These are phyloP conservation scores for Neurospora sublineolata DNA, from an alignment of 495 filamentous ascomycete genomes.

Conservation along the genomic window DNA sequence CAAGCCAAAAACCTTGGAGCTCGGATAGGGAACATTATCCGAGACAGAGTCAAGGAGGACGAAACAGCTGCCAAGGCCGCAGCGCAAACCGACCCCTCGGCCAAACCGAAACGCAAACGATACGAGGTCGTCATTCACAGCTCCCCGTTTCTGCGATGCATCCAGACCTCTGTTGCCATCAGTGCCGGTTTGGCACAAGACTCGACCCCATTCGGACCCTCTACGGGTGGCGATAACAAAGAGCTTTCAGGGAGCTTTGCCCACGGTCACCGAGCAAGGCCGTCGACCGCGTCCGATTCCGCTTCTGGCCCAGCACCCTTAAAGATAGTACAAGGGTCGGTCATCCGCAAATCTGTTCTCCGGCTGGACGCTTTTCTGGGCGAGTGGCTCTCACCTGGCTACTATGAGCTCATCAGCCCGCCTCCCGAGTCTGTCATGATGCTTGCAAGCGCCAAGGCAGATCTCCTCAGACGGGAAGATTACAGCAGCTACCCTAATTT, in stretches of 20 bases:
- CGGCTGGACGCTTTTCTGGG: conserved; percentile 87
- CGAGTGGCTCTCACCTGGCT: conserved; percentile 88
- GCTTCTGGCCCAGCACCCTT: not conserved
- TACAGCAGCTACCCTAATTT: conserved; percentile 38
- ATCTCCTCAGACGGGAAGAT: conserved; percentile 62
- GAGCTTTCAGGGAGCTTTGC: not conserved
- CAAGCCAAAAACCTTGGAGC: conserved; percentile 69
- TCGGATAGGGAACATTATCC: conserved; percentile 67
- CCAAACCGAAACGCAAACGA: conserved; percentile 36
- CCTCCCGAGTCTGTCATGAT: conserved; percentile 78
- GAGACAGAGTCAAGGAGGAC: conserved; percentile 29
- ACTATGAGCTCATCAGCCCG: conserved; percentile 83
- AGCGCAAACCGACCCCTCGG: conserved; percentile 2
- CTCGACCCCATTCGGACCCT: conserved; percentile 21
- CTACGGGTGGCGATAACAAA: conserved; percentile 5
- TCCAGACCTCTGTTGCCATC: conserved; percentile 86
- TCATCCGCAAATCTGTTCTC: conserved; percentile 44
- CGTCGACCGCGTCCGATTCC: not conserved
- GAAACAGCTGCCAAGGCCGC: conserved; percentile 20
- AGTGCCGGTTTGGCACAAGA: conserved; percentile 75
- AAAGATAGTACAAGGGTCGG: not conserved
- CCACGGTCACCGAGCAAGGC: conserved; percentile 5
- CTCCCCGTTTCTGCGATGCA: conserved; percentile 83
- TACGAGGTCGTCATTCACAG: conserved; percentile 80
- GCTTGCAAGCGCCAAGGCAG: conserved; percentile 76